A percentile compares a stretch with the other conserved stretches of the same genome.
These are phyloP conservation scores for Limnanthes douglasii DNA, from an alignment of 345 rosid genomes.

Conservation along the genomic window DNA sequence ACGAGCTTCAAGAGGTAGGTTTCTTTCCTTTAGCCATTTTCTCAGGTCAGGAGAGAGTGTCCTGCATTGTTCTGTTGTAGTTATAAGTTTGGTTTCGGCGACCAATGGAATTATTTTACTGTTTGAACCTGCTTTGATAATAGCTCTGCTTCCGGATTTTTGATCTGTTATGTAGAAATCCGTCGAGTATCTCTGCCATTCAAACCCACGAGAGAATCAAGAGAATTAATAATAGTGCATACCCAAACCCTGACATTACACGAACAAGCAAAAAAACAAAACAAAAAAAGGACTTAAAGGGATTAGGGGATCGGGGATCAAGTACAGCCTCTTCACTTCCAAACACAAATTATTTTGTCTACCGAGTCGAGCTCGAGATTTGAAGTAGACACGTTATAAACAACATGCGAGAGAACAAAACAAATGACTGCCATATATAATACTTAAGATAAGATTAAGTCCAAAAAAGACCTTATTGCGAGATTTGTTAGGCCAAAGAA, in stretches of 20 bases:
- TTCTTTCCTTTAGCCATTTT: slow-evolving; percentile 32
- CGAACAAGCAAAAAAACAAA: slow-evolving; percentile 3
- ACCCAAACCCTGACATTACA: no score
- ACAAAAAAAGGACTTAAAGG: not conserved
- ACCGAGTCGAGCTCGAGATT: not conserved
- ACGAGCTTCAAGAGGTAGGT: slow-evolving; percentile 26
- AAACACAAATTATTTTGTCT: not conserved
- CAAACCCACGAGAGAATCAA: slow-evolving; percentile 1
- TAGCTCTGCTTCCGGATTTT: slow-evolving; percentile 28
- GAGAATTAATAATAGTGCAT: no score
- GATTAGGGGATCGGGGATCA: not conserved
- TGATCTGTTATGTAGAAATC: slow-evolving; percentile 37
- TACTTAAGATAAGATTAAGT: no score
- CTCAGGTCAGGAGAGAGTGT: slow-evolving; percentile 23
- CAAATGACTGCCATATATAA: no score
- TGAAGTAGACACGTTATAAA: not conserved
- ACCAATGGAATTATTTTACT: slow-evolving; percentile 33
- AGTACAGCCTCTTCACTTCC: not conserved
- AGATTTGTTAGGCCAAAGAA: no score
- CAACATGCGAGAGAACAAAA: not conserved
- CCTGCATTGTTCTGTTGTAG: slow-evolving; percentile 18
- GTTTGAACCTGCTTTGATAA: slow-evolving; percentile 31
- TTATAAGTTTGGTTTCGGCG: slow-evolving; percentile 28
- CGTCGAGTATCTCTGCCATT: slow-evolving; percentile 41
- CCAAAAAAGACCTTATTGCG: no score